phyloP scores from a whole-genome alignment of 371 early-diverging fungal genomes.

The Apophysomyces elegans region DNA sequence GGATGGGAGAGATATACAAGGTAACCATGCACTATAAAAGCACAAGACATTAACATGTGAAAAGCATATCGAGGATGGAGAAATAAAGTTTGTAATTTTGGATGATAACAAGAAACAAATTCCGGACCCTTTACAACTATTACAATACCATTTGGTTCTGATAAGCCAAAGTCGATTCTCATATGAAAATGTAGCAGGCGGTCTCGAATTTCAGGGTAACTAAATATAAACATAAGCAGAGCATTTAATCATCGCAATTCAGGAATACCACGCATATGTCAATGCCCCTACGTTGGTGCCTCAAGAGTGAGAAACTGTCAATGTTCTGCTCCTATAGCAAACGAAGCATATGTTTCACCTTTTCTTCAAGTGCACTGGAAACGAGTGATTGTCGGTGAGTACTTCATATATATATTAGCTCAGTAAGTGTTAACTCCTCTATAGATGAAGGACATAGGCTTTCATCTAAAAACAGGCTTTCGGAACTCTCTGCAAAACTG shows the following conservation, averaged over 20 bases:
- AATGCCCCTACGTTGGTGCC: slow-evolving; percentile 42
- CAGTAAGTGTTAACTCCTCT: not conserved
- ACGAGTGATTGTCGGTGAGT: slow-evolving; percentile 77
- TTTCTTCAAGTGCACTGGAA: slow-evolving; percentile 74
- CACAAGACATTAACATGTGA: not conserved
- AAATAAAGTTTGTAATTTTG: slow-evolving; percentile 52
- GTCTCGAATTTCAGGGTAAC: slow-evolving; percentile 49
- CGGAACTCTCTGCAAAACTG: slow-evolving; percentile 59
- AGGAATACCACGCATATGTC: slow-evolving; percentile 38
- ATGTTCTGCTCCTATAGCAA: slow-evolving; percentile 27
- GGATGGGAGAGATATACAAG: slow-evolving; percentile 76
- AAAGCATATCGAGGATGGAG: slow-evolving; percentile 58
- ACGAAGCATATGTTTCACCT: slow-evolving; percentile 55
- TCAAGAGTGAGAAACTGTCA: slow-evolving; percentile 27
- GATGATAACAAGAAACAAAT: slow-evolving; percentile 47
- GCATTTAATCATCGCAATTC: not conserved
- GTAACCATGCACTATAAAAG: slow-evolving; percentile 20
- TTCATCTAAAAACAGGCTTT: slow-evolving; percentile 32
- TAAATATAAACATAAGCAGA: not conserved
- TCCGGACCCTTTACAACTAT: slow-evolving; percentile 52
- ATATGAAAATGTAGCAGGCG: slow-evolving; percentile 58
- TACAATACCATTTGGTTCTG: slow-evolving; percentile 66
- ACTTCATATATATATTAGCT: not conserved
- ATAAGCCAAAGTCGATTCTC: slow-evolving; percentile 68
- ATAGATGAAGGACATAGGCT: slow-evolving; percentile 43